A percentile compares a stretch with the other conserved stretches of the same genome.
phyloP scores from a whole-genome alignment of 352 stramenopile genomes.

The Pythium pyrilobum region DNA sequence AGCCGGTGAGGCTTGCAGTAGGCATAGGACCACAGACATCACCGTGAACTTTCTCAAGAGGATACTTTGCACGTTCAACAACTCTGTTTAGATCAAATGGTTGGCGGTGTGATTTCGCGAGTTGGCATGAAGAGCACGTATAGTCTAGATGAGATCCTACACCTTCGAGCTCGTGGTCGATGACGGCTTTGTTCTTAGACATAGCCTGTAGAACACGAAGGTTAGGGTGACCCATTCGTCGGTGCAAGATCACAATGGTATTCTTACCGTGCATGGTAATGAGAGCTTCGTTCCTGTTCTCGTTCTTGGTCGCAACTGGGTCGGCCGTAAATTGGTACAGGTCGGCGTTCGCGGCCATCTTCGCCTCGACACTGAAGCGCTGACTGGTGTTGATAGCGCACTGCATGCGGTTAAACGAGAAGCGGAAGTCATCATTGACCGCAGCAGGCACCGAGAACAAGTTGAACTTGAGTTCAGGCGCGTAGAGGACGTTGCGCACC shows the following conservation, averaged over 20 bases:
- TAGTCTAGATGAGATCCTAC: conserved; percentile 6
- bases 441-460: conserved; percentile 6
- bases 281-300: neutral
- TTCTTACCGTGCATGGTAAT: conserved; percentile 1
- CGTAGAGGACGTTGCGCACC: conserved; percentile 8
- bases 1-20: conserved; percentile 2
- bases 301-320: neutral
- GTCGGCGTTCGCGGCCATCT: neutral
- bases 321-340: conserved; percentile 1
- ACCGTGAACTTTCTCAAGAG: conserved; percentile 8
- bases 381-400: conserved; percentile 9
- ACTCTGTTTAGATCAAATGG: conserved; percentile 18
- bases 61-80: conserved; percentile 16
- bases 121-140: conserved; percentile 11
- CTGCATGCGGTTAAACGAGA: conserved; percentile 1
- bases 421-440: conserved; percentile 5
- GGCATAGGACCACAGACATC: conserved; percentile 8
- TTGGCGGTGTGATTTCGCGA: conserved; percentile 21
- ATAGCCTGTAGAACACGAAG: conserved; percentile 1
- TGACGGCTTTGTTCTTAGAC: conserved; percentile 2
- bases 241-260: neutral
- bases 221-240: neutral
- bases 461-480: conserved; percentile 6
- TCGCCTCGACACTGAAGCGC: conserved; percentile 12
- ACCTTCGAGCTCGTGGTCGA: neutral